Conservation (phyloP, 2,329 filamentous ascomycete species). For the Aspergillus unguis region DNA sequence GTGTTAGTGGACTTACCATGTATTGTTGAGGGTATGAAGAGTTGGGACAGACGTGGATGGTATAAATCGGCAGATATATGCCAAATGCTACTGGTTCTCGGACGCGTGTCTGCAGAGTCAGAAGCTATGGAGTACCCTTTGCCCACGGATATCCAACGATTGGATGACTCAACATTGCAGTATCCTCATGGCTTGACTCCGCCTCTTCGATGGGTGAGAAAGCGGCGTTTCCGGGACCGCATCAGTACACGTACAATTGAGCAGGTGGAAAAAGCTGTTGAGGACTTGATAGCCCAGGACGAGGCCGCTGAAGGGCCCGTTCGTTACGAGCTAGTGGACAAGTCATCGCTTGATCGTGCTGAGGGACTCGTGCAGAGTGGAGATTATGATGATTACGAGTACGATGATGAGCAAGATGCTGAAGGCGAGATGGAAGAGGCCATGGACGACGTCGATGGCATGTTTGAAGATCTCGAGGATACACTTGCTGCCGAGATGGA, state of each 20-base stretch:
- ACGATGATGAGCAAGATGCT: constrained; percentile 49
- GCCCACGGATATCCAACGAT: constrained; percentile 63
- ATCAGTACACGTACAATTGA: constrained; percentile 80
- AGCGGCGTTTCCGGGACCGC: constrained; percentile 77
- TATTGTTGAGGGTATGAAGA: constrained; percentile 88
- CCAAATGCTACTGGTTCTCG: constrained; percentile 81
- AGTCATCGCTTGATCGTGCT: constrained; percentile 45
- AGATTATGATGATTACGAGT: constrained; percentile 46
- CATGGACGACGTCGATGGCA: constrained; percentile 31
- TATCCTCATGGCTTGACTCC: constrained; percentile 86
- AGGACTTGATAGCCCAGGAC: constrained; percentile 69
- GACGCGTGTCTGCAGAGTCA: constrained; percentile 62
- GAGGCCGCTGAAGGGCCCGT: constrained; percentile 55
- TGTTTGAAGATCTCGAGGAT: constrained; percentile 40
- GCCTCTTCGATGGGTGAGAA: constrained; percentile 80
- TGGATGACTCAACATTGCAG: constrained; percentile 58
- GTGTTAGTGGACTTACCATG: constrained; percentile 80
- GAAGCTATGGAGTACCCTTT: constrained; percentile 65
- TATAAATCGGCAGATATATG: constrained; percentile 87
- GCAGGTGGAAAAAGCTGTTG: constrained; percentile 76
- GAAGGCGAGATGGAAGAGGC: constrained; percentile 49
- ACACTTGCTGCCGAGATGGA: constrained; percentile 45
- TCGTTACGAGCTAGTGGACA: constrained; percentile 63
- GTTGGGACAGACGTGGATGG: constrained; percentile 82
- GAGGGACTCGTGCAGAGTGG: constrained; percentile 44